Base-by-base conservation (phyloP, 1,284 basidiomycete species). In the Thecaphora frezii region DNA sequence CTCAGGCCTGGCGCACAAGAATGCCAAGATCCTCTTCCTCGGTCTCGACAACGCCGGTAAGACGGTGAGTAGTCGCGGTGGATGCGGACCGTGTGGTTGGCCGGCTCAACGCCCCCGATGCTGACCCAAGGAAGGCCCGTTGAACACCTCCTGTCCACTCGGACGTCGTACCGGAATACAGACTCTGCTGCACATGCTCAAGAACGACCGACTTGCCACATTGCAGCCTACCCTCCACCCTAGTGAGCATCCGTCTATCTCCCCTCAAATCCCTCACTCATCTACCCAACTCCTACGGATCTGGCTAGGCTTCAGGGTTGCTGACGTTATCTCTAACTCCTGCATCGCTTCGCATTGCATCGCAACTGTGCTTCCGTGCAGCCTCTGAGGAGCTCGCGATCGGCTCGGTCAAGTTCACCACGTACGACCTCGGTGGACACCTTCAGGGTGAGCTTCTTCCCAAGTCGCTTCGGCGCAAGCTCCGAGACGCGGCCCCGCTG, bases 31-130 rank as follows among this genome's bases (percentile, higher is more conserved):
- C 81, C 86, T 99, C 69, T 99, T 99, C 67, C 64, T 97, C 53
- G 96, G 96, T 75, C 86, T 98, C 50, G 96, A 97, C 81, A 97
- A 97, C 83, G 96, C 96, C 54, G 96, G 96, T 77, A 99, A 99
- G 86, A 99, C 96, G 64, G 94, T 97, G 71, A 60, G 88, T 36
- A 10, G 18, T 36, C 33, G 33, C 33, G 10, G 33, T n/a, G n/a
- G n/a, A n/a, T n/a, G n/a, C n/a, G n/a, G n/a, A n/a, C n/a, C n/a
- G n/a, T n/a, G n/a, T n/a, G n/a, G n/a, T n/a, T n/a, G n/a, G n/a
- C n/a, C n/a, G n/a, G n/a, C n/a, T n/a, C n/a, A n/a, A n/a, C n/a
- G n/a, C n/a, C n/a, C n/a, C n/a, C n/a, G n/a, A n/a, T n/a, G n/a
- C n/a, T n/a, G n/a, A n/a, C n/a, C n/a, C n/a, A n/a, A n/a, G n/a